These are phyloP conservation scores for Globisporangium solare DNA, from an alignment of 352 stramenopile genomes.

Conservation along the genomic window DNA sequence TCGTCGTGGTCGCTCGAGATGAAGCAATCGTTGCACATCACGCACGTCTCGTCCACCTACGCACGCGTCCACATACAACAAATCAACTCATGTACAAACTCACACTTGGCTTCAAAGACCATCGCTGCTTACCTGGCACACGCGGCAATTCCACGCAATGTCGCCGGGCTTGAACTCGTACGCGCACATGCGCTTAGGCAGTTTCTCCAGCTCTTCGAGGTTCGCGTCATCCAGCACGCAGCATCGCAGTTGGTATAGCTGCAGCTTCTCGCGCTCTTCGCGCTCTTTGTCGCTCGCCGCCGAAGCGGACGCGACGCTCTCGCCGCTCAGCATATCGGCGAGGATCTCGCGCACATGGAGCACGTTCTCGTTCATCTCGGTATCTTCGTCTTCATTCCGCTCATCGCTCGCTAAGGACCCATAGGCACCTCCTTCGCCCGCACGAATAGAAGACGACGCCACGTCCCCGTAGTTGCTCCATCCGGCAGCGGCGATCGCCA, in stretches of 20 bases:
- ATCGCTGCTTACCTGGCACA: constrained; percentile 61
- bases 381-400: constrained; percentile 2
- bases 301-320: constrained; percentile 8
- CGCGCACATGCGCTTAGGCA: constrained; percentile 87
- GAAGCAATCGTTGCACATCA: constrained; percentile 98
- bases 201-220: constrained; percentile 39
- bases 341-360: constrained; percentile 19
- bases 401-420: neutral
- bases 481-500: neutral
- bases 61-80: constrained; percentile 31
- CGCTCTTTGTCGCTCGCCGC: constrained; percentile 54
- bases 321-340: constrained; percentile 12
- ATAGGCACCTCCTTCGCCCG: no score
- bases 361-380: constrained; percentile 15
- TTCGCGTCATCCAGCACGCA: constrained; percentile 55
- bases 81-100: constrained; percentile 1
- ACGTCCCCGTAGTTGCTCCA: neutral
- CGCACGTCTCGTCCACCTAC: constrained; percentile 93
- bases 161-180: constrained; percentile 95
- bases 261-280: constrained; percentile 37
- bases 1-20: constrained; percentile 92
- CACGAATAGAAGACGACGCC: no score
- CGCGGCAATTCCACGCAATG: constrained; percentile 97
- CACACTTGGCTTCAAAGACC: no score
- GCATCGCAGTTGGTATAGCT: constrained; percentile 46